Conservation (phyloP, 139 green algal genomes). For the Pycnococcus provasolii region DNA sequence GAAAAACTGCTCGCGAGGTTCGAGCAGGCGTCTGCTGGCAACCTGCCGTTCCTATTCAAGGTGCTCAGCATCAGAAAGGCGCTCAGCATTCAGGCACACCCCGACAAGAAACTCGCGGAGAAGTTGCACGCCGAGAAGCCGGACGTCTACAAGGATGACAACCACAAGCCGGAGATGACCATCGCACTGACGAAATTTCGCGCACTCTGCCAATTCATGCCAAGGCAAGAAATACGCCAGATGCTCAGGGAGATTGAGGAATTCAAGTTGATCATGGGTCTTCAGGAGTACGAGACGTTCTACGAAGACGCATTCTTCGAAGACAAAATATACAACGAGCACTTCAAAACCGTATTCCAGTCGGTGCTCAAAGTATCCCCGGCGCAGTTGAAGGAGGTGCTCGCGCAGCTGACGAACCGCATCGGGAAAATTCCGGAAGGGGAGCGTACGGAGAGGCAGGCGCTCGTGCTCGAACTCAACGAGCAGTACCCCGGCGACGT, state of each 20-base stretch:
- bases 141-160: constrained; percentile 85
- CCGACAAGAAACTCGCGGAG: constrained; percentile 87
- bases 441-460: constrained; percentile 39
- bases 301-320: too few species aligned
- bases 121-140: constrained; percentile 64
- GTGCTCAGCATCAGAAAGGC: constrained; percentile 87
- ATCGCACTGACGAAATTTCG: constrained; percentile 81
- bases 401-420: neutral
- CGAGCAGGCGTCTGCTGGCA: constrained; percentile 45
- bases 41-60: constrained; percentile 94
- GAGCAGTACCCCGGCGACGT: constrained; percentile 85
- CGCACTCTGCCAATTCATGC: constrained; percentile 81
- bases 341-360: neutral
- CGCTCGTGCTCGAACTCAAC: constrained; percentile 68
- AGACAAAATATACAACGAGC: too few species aligned
- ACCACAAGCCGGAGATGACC: constrained; percentile 99
- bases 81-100: constrained; percentile 95
- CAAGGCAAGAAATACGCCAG: constrained; percentile 39
- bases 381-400: neutral
- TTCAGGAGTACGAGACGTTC: too few species aligned
- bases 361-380: neutral
- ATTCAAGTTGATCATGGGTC: neutral
- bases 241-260: neutral
- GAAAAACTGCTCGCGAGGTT: constrained; percentile 51
- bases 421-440: neutral